phyloP scores from a whole-genome alignment of 2,329 filamentous ascomycete species.

The Incumbomyces lentus region DNA sequence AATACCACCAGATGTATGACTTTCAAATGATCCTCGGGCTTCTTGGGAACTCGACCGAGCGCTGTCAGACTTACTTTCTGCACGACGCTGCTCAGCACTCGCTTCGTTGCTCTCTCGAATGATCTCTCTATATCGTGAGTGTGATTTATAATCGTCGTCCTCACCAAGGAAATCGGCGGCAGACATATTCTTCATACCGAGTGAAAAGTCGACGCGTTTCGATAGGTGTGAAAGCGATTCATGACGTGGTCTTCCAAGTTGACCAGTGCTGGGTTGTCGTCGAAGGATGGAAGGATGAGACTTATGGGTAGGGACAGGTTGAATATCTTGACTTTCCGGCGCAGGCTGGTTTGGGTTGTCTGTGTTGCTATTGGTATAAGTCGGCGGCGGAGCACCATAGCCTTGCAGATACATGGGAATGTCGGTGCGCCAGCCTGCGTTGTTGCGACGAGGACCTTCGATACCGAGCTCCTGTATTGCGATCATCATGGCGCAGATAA shows the following conservation, averaged over 20 bases:
- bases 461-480: constrained; percentile 76
- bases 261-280: constrained; percentile 31
- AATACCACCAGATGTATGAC: constrained; percentile 19
- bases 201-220: constrained; percentile 59
- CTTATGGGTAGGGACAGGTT: constrained; percentile 2
- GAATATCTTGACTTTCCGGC: constrained; percentile 14
- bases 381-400: constrained; percentile 34
- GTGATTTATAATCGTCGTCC: constrained; percentile 48
- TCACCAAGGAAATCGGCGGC: constrained; percentile 52
- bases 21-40: constrained; percentile 13
- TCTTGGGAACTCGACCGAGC: constrained; percentile 8
- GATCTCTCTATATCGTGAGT: constrained; percentile 27
- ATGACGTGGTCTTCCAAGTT: constrained; percentile 38
- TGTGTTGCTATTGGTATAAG: constrained; percentile 33
- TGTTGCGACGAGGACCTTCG: constrained; percentile 67
- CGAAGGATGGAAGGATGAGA: constrained; percentile 47
- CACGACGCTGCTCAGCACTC: constrained; percentile 18
- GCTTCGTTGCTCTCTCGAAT: constrained; percentile 31
- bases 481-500: constrained; percentile 82
- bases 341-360: constrained; percentile 28
- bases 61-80: neutral
- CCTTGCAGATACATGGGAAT: constrained; percentile 57
- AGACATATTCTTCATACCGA: constrained; percentile 53
- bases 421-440: constrained; percentile 56
- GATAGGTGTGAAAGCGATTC: constrained; percentile 49